Percentiles rank a stretch among this genome's conserved stretches.
These are phyloP conservation scores for Epichloe bromicola DNA, from an alignment of 2,329 filamentous ascomycete species.

Conservation along the genomic window DNA sequence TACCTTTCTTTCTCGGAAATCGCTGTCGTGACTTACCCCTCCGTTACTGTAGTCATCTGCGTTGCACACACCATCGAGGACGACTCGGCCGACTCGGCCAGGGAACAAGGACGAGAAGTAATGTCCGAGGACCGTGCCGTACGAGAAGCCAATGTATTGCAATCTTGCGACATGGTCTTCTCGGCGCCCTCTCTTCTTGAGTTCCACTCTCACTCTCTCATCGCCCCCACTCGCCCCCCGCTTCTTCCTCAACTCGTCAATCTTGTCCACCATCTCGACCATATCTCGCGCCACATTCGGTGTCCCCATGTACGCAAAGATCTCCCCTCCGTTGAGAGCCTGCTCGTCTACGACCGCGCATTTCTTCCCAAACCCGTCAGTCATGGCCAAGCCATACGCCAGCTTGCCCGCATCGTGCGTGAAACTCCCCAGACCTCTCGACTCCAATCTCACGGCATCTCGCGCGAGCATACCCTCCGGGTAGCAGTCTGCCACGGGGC, in stretches of 20 bases:
- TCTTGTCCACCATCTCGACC: slow-evolving; percentile 29
- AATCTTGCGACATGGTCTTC: slow-evolving; percentile 13
- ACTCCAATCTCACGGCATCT: slow-evolving; percentile 17
- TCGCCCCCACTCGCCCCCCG: not conserved
- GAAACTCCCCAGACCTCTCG: slow-evolving; percentile 18
- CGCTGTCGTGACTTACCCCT: slow-evolving; percentile 13
- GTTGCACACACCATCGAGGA: slow-evolving; percentile 27
- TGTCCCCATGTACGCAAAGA: slow-evolving; percentile 23
- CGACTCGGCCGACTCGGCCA: slow-evolving; percentile 25
- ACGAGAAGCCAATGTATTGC: slow-evolving; percentile 38
- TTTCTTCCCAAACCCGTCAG: slow-evolving; percentile 14
- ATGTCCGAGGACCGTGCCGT: slow-evolving; percentile 24
- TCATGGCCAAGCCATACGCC: slow-evolving; percentile 15
- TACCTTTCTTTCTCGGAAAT: not conserved
- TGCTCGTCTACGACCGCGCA: slow-evolving; percentile 13
- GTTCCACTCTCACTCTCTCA: slow-evolving; percentile 3
- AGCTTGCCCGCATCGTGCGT: slow-evolving; percentile 10
- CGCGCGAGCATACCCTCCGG: slow-evolving; percentile 17
- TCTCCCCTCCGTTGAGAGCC: slow-evolving; percentile 10
- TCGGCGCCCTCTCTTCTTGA: slow-evolving; percentile 6
- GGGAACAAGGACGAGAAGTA: slow-evolving; percentile 24
- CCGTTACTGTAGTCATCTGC: slow-evolving; percentile 22
- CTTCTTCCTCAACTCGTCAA: slow-evolving; percentile 20
- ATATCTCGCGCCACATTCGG: slow-evolving; percentile 29
- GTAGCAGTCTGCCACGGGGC: slow-evolving; percentile 27